Conservation (phyloP, 2,329 filamentous ascomycete species). For the Aureobasidium sp. region DNA sequence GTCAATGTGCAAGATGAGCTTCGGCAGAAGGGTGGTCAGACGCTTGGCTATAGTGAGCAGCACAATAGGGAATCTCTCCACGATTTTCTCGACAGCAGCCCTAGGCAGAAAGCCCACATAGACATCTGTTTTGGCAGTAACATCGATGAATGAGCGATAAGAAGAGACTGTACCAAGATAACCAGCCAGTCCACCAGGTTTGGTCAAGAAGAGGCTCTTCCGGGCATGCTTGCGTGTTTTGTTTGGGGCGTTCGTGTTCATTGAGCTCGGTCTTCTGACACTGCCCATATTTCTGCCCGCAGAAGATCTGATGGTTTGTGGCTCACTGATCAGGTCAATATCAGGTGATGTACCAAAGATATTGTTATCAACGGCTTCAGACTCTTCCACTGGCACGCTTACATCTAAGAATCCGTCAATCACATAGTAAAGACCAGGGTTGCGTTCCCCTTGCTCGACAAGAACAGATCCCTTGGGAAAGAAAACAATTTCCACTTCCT, state of each 20-base stretch:
- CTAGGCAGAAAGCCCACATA: slow-evolving; percentile 93
- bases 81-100: slow-evolving; percentile 78
- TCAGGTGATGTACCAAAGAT: slow-evolving; percentile 38
- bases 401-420: slow-evolving; percentile 96
- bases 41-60: slow-evolving; percentile 94
- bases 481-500: slow-evolving; percentile 94
- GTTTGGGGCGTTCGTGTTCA: slow-evolving; percentile 14
- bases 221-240: slow-evolving; percentile 19
- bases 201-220: slow-evolving; percentile 79
- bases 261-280: not conserved
- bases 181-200: slow-evolving; percentile 86
- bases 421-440: slow-evolving; percentile 93
- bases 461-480: slow-evolving; percentile 92
- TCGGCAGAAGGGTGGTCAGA: slow-evolving; percentile 79
- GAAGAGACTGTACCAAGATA: slow-evolving; percentile 93
- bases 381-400: slow-evolving; percentile 68
- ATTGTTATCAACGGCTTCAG: slow-evolving; percentile 37
- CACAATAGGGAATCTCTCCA: slow-evolving; percentile 86
- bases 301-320: not conserved
- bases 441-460: slow-evolving; percentile 94
- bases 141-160: slow-evolving; percentile 92
- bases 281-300: slow-evolving; percentile 7
- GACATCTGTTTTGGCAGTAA: slow-evolving; percentile 95
- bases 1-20: slow-evolving; percentile 90
- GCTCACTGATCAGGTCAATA: slow-evolving; percentile 20